Conservation (phyloP, 768 basidiomycete genomes). For the Serendipita sp. region DNA sequence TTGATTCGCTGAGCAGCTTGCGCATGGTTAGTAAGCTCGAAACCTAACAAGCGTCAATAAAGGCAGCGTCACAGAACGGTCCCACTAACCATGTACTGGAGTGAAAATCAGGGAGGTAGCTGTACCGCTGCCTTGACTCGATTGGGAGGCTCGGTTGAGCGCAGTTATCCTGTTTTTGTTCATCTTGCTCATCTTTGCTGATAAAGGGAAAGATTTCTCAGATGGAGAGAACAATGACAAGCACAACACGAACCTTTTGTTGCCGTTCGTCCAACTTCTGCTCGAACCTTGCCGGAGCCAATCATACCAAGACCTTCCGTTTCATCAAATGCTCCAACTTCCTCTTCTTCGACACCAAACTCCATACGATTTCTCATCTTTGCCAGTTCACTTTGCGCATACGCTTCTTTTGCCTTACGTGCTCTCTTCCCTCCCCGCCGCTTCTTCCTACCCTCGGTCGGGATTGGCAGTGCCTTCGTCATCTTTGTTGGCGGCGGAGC, state of each 20-base stretch:
- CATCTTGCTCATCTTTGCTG: slow-evolving; percentile 90
- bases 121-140: slow-evolving; percentile 40
- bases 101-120: slow-evolving; percentile 88
- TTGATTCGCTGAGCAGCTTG: slow-evolving; percentile 73
- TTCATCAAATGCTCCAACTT: slow-evolving; percentile 91
- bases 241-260: slow-evolving; percentile 52
- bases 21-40: slow-evolving; percentile 90
- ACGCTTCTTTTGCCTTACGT: slow-evolving; percentile 95
- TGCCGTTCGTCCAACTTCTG: slow-evolving; percentile 72
- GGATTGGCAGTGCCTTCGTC: slow-evolving; percentile 81
- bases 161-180: slow-evolving; percentile 83
- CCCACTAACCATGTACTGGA: slow-evolving; percentile 68
- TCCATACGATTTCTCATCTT: slow-evolving; percentile 95
- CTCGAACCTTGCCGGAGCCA: slow-evolving; percentile 75
- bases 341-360: slow-evolving; percentile 90
- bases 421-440: slow-evolving; percentile 93
- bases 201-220: not conserved
- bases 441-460: slow-evolving; percentile 82
- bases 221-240: not conserved
- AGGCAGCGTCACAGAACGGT: slow-evolving; percentile 2
- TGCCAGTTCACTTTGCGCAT: slow-evolving; percentile 88
- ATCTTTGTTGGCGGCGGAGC: slow-evolving; percentile 92
- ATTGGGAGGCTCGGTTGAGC: slow-evolving; percentile 56
- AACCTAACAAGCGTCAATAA: slow-evolving; percentile 31
- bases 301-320: slow-evolving; percentile 99